A percentile compares a stretch with the other conserved stretches of the same genome.
These are phyloP conservation scores for Stagonosporopsis tanaceti DNA, from an alignment of 2,329 filamentous ascomycete genomes.

Conservation along the genomic window DNA sequence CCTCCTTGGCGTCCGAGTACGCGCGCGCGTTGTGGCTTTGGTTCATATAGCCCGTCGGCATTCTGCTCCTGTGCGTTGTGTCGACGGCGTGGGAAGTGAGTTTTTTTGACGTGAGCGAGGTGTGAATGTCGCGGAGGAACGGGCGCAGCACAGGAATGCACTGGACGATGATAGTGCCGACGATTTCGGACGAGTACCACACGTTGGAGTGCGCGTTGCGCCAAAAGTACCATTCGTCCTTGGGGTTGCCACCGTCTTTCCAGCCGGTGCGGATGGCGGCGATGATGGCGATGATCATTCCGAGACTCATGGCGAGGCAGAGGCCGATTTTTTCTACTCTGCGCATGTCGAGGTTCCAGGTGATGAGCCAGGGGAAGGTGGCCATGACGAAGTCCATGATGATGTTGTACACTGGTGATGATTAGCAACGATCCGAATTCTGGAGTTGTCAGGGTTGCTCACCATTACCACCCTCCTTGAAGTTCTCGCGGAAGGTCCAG, in stretches of 20 bases:
- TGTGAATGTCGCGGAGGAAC: constrained; percentile 55
- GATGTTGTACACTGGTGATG: constrained; percentile 61
- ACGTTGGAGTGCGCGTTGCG: constrained; percentile 57
- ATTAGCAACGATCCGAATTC: constrained; percentile 1
- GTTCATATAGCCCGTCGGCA: constrained; percentile 11
- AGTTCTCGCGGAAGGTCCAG: constrained; percentile 50
- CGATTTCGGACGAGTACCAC: constrained; percentile 62
- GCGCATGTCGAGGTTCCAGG: constrained; percentile 58
- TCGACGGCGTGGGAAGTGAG: constrained; percentile 28
- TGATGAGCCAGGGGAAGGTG: constrained; percentile 60
- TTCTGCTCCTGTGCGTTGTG: constrained; percentile 28
- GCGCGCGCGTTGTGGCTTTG: constrained; percentile 29
- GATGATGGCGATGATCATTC: constrained; percentile 60
- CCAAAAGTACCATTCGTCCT: constrained; percentile 58
- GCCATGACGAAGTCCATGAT: constrained; percentile 64
- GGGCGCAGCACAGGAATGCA: constrained; percentile 62
- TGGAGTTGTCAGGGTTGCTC: constrained; percentile 24
- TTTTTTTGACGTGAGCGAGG: constrained; percentile 49
- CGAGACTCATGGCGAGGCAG: constrained; percentile 60
- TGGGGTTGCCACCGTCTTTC: constrained; percentile 60
- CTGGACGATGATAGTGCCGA: constrained; percentile 64
- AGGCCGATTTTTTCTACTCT: constrained; percentile 60
- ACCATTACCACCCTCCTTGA: constrained; percentile 63
- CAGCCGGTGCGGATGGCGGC: constrained; percentile 59
- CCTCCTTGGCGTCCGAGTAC: constrained; percentile 30